A percentile compares a stretch with the other conserved stretches of the same genome.
These are phyloP conservation scores for Cladosporium sp. DNA, from an alignment of 2,329 filamentous ascomycete species.

Conservation along the genomic window DNA sequence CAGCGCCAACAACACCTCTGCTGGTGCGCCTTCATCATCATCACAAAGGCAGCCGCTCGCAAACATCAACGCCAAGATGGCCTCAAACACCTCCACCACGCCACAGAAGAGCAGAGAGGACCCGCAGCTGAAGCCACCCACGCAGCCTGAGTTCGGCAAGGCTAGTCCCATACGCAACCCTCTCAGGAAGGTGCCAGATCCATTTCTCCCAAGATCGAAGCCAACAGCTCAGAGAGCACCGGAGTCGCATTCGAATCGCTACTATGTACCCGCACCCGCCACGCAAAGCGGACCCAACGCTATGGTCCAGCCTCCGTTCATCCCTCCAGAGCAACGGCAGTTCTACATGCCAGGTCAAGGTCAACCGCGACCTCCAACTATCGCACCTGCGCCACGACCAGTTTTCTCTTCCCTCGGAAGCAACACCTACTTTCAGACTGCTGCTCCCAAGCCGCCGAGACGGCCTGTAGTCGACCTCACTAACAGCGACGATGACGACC, in stretches of 20 bases:
- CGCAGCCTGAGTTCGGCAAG: constrained; percentile 53
- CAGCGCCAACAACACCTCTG: constrained; percentile 3
- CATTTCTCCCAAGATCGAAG: constrained; percentile 19
- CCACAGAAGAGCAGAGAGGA: constrained; percentile 13
- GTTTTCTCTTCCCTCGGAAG: constrained; percentile 50
- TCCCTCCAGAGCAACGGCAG: constrained; percentile 7
- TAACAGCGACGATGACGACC: constrained; percentile 38
- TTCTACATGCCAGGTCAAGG: constrained; percentile 27
- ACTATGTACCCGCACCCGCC: constrained; percentile 11
- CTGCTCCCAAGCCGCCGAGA: constrained; percentile 17
- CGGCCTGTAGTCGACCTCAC: constrained; percentile 48
- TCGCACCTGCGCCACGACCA: constrained; percentile 45
- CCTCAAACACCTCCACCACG: constrained; percentile 21
- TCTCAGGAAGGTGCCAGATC: constrained; percentile 23
- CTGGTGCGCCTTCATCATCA: background rate
- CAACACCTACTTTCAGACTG: constrained; percentile 38
- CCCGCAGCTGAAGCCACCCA: constrained; percentile 17
- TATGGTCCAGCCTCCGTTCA: constrained; percentile 6
- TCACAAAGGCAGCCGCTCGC: constrained; percentile 24
- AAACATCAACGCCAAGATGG: constrained; percentile 32
- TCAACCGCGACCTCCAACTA: constrained; percentile 38
- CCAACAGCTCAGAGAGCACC: constrained; percentile 20
- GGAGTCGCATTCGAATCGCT: constrained; percentile 13
- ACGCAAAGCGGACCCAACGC: background rate
- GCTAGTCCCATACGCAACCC: constrained; percentile 54